Evolutionary conservation across 208 protist genomes (phyloP), one percentile per base, ranked within the genome.

Genomic region (Wallacemonas sp.): DNA sequence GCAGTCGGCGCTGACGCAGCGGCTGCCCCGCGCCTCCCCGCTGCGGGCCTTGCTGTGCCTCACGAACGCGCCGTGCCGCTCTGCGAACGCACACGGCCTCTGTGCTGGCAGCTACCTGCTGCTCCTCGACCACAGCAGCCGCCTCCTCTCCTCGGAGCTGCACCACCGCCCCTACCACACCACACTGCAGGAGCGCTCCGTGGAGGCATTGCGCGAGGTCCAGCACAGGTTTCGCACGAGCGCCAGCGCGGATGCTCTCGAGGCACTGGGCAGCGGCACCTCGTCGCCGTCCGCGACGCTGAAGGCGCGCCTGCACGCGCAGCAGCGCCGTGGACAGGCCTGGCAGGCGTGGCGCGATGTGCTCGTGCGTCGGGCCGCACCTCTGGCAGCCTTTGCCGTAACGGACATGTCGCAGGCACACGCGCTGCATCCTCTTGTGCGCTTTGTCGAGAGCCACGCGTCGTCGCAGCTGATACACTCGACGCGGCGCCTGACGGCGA

Each of bases 371-470:
- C 29, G 14, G 14, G 52, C 52, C 10, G n/a, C 12, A n/a, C 52
- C 52, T 12, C 31, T 59, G 5, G 29, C 22, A 3, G 20, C 14
- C 52, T 59, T 59, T n/a, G 52, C 7, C 3, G 32, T 59, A 3
- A n/a, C n/a, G 14, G 52, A 36, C 22, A 22, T 57, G 10, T 22
- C 20, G 23, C 42, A 55, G 25, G 22, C 42, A 38, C 61, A 25
- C 57, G 65, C 73, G 28, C 48, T 86, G 16, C 72, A 73, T n/a
- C 69, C 62, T 44, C 68, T 93, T 10, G 76, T 93, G 2, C 87
- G 78, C 41, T 91, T 89, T 52, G 79, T 87, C 70, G 87, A 89
- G 65, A 62, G 86, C 48, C 80, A 89, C 67, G 68, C 91, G 45
- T 79, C 80, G 2, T 59, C 76, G 74, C 66, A 89, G 73, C 77